Base-by-base conservation (phyloP, 176 grass and related monocot genomes). In the Thalia dealbata region DNA sequence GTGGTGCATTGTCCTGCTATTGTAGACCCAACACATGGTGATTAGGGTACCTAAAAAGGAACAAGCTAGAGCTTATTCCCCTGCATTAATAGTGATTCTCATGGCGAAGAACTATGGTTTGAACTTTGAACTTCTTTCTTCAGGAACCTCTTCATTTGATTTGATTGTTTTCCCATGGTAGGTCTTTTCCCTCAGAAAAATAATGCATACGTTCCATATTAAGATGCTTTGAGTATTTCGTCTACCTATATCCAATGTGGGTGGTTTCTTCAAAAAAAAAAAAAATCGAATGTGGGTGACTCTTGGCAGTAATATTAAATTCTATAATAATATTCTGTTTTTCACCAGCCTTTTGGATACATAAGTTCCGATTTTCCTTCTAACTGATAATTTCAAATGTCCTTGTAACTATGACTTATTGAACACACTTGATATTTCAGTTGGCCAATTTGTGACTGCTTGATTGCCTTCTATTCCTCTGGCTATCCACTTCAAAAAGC, bases 401-500 rank as follows among this genome's bases (percentile, higher is more conserved):
- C 14, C 51, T 29, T 52, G 32, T 38, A 50, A 28, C 43, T 7
- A 27, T 28, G 13, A 52, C 5, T 51, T 28, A 9, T n/a, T 51
- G 14, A 19, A 52, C 43, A 13, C n/a, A 10, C n/a, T 60, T 51
- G 61, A 61, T 56, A 78, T 85, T 60, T 21, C 87, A 96, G 92
- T 38, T 96, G 92, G 92, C 92, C 89, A 74, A 69, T 92, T 65
- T 96, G 87, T 76, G 92, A 92, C 66, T 96, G 89, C 80, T 84
- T 96, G 75, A 88, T 96, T 59, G 92, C 92, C 38, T 96, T 96
- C 65, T 96, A 90, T 72, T 96, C 92, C 44, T 61, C 84, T 63
- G 92, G 92, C 52, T 96, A 96, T 84, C 89, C 92, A 76, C 81
- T 96, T 63, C 58, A 96, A 90, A 96, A 96, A 81, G 84, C 84